Evolutionary conservation across 768 basidiomycete species (phyloP), one percentile per base, ranked within the genome.

Genomic region (Suillus spraguei): DNA sequence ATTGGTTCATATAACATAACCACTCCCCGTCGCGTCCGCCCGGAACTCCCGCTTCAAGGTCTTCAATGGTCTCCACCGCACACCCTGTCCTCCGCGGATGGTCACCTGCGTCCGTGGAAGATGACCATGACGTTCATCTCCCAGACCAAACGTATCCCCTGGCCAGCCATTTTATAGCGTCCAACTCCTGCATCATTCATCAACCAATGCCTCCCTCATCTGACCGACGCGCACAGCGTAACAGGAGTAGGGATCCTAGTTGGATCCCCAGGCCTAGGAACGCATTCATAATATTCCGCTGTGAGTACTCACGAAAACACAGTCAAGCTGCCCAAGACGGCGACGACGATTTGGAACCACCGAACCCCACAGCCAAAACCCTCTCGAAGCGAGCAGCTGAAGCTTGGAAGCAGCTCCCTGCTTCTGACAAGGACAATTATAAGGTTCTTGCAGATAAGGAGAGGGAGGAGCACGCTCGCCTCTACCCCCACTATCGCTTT

Each of bases 381-480:
- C 82, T 94, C 44, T 92, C 89, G n/a, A 89, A 89, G 68, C 83
- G 90, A 54, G 92, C 92, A 0, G 88, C 85, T 0, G 87, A 88
- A 59, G 87, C 89, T 36, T 95, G 94, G 94, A 82, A 81, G 44
- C 77, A 82, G 63, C 80, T 93, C 16, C 65, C 83, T 0, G 62
- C 69, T 0, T 78, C 80, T 49, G 83, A 85, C 61, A 84, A 77
- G 65, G 71, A 81, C 20, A 77, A 73, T 61, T 91, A 80, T 79
- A 81, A 82, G 68, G 68, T 71, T 9, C 77, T 82, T n/a, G 88
- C 90, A 1, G 81, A 82, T 46, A 66, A 72, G 63, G 87, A 88
- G 78, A 82, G 82, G 62, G 78, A 78, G 59, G 82, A 85, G 63
- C 90, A 91, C 63, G 81, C 82, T 10, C 77, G 79, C 16, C 72